Evolutionary conservation across 1,284 basidiomycete species (phyloP).

Genomic region (Malassezia sympodialis): DNA sequence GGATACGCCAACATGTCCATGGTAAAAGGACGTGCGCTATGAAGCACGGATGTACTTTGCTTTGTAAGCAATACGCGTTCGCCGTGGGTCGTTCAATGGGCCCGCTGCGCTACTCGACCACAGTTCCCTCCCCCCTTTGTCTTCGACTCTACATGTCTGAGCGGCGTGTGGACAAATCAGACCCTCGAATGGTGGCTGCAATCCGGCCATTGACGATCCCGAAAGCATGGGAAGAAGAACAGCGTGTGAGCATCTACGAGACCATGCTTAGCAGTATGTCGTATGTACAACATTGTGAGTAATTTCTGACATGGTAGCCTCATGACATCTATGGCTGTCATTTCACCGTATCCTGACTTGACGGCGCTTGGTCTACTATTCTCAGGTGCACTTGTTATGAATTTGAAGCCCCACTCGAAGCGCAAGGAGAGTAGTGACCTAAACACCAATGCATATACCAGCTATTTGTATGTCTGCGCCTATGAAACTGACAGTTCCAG

Average conservation of each 20-base stretch:
- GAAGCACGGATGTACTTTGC: background rate
- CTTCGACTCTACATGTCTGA: background rate
- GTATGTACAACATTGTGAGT: constrained; percentile 1
- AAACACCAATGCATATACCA: constrained; percentile 9
- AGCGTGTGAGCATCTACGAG: background rate
- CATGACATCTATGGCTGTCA: constrained; percentile 2
- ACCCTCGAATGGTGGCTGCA: background rate
- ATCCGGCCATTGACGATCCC: constrained; percentile 6
- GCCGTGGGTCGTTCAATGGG: background rate
- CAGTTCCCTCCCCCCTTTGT: background rate
- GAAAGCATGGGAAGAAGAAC: background rate
- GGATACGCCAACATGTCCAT: constrained; percentile 6
- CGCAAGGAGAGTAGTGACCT: constrained; percentile 7
- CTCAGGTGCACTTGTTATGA: constrained; percentile 3
- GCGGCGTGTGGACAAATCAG: constrained; percentile 14
- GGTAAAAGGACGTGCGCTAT: background rate
- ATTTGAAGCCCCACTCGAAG: constrained; percentile 1
- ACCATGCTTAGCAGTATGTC: constrained; percentile 3
- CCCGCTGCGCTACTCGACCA: background rate
- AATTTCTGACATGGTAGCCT: background rate
- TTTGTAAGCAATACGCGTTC: background rate
- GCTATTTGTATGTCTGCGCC: constrained; percentile 8
- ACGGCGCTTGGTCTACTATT: constrained; percentile 4
- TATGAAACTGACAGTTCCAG: constrained; percentile 1
- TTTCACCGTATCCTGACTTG: constrained; percentile 12